These are phyloP conservation scores for Metschnikowia koreensis DNA, from an alignment of 805 yeast species.

Conservation along the genomic window DNA sequence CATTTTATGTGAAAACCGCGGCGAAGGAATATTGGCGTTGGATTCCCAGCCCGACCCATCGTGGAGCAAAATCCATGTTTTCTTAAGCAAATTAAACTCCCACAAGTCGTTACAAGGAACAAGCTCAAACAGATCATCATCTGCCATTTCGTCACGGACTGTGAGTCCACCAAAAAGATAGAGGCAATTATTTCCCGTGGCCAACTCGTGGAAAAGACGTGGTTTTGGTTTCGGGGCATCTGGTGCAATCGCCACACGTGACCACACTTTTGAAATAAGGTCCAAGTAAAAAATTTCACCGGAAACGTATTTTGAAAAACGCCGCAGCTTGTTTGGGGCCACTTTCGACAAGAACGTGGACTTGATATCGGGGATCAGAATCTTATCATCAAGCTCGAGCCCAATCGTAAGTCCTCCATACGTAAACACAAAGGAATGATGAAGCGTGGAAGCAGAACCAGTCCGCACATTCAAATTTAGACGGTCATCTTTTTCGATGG, in stretches of 20 bases:
- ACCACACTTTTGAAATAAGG: constrained; percentile 60
- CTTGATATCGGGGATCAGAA: constrained; percentile 40
- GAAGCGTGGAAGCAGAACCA: constrained; percentile 60
- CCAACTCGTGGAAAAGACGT: constrained; percentile 60
- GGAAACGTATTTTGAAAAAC: constrained; percentile 46
- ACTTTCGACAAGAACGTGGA: constrained; percentile 35
- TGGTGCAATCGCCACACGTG: constrained; percentile 31
- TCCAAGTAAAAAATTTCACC: constrained; percentile 62
- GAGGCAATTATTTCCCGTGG: constrained; percentile 47
- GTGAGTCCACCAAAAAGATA: constrained; percentile 67
- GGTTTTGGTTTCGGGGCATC: constrained; percentile 35
- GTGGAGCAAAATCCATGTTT: constrained; percentile 53
- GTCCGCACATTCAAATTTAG: constrained; percentile 59
- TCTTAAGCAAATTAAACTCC: constrained; percentile 56
- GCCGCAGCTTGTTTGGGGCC: constrained; percentile 23
- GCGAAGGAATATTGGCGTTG: constrained; percentile 25
- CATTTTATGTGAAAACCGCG: constrained; percentile 56
- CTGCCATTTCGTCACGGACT: constrained; percentile 22
- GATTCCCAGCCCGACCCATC: constrained; percentile 30
- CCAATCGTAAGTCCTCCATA: constrained; percentile 70
- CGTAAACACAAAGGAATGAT: constrained; percentile 59
- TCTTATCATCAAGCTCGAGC: constrained; percentile 40
- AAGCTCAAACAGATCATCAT: constrained; percentile 26
- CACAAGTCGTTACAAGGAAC: constrained; percentile 64
- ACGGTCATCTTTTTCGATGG: constrained; percentile 51